Base-by-base conservation (phyloP, 2,329 filamentous ascomycete species). In the Monilinia polystroma region DNA sequence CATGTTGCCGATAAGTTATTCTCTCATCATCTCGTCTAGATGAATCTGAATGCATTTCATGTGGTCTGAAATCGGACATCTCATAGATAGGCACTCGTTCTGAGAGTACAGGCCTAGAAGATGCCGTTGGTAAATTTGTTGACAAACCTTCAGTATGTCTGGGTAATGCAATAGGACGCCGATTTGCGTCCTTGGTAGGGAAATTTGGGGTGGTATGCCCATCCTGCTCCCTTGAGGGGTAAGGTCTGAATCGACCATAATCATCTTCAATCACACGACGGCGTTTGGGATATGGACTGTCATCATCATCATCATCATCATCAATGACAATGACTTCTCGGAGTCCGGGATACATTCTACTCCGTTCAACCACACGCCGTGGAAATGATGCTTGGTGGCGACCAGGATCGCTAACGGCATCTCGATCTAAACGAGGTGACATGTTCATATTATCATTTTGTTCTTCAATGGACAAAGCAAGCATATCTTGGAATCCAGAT, bases 401-500 rank as follows among this genome's bases (percentile, higher is more conserved):
- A 49, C 57, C 35, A 20, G 26, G 63, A 60, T 70, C 62, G 54
- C 66, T 56, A 47, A 52, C 67, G 53, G 66, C 53, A 51, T 68
- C 66, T 67, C 71, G 69, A 67, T 72, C 67, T 67, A 67, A 62
- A 52, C 64, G 70, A 57, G 68, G 65, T 67, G 71, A 63, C 47
- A 68, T 63, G 66, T 66, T 54, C 7, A 67, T 57, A 45, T 60
- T 51, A 71, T 75, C 71, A 69, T 69, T 72, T 70, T 71, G 52
- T 54, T 49, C 68, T 70, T 77, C 75, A 73, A 77, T 76, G 23
- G 75, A 77, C 68, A 73, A 72, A 53, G 76, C 72, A 65, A 74
- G 73, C 69, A 76, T 69, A 59, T 77, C 75, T 71, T 77, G 72
- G 3, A 74, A 69, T 53, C 70, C 70, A 69, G 71, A 65, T 55